Evolutionary conservation across 2,329 filamentous ascomycete species (phyloP).

Genomic region (Colletotrichum phormii): DNA sequence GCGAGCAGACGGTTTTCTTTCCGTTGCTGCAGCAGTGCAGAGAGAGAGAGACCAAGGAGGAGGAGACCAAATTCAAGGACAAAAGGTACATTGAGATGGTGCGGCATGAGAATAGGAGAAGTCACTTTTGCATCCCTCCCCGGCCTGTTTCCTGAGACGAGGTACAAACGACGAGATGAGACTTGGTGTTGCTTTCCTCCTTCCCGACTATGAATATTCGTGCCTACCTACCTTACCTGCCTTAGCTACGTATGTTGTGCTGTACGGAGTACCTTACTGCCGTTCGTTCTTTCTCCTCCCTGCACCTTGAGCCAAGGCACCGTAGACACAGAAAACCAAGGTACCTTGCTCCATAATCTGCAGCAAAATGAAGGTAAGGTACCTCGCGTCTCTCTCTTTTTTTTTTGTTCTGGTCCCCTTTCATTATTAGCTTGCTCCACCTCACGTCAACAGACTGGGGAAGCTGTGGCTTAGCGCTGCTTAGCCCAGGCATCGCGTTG

Average conservation of each 20-base stretch:
- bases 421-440: conserved; percentile 12
- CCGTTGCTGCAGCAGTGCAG: background rate
- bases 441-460: conserved; percentile 33
- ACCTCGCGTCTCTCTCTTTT: background rate
- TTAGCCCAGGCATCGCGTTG: conserved; percentile 31
- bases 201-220: background rate
- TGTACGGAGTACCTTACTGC: background rate
- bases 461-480: conserved; percentile 36
- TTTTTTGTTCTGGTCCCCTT: background rate
- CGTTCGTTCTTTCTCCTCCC: background rate
- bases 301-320: background rate
- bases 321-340: background rate
- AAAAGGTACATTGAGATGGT: background rate
- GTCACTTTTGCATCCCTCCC: conserved; percentile 27
- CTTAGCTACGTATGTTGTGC: background rate
- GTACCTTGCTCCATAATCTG: background rate
- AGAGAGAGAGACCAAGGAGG: background rate
- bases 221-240: background rate
- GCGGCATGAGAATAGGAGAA: conserved; percentile 29
- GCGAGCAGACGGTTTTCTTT: background rate
- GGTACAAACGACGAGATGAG: background rate
- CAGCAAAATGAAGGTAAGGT: background rate
- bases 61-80: background rate
- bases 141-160: conserved; percentile 4
- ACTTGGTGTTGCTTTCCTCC: background rate